Evolutionary conservation across 345 rosid species (phyloP), one percentile per base, ranked within the genome.

Genomic region (Cardamine resedifolia): DNA sequence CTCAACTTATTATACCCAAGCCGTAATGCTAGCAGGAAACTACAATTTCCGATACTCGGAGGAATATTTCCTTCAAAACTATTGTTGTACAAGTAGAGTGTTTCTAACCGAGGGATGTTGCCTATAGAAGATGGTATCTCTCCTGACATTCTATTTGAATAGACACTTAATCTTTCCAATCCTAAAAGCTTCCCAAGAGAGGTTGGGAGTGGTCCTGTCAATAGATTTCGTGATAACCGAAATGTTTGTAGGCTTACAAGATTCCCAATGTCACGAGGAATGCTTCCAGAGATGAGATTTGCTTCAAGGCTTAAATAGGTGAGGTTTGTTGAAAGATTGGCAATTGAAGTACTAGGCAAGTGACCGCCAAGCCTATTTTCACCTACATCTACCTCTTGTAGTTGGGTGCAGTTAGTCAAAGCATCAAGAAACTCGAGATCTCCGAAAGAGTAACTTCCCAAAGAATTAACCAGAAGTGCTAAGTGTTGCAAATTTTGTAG

Each of bases 311-410:
- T 0, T 45, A 63, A 10, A 5, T 0, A 0, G 9, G 1, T 1
- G 11, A 67, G 61, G 0, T 68, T 16, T 0, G 3, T 16, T 4
- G 72, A 68, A 1, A 68, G 0, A 41, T 68, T 68, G 0, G 20
- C 3, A 38, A 68, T 2, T 0, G 50, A 10, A 0, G 5, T 6
- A n/a, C n/a, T n/a, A 24, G 71, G 71, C 4, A 69, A 57, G 1
- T 57, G 1, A 28, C 73, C 65, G 0, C 65, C 73, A 2, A 69
- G 19, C 30, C 44, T 56, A 44, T 69, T 69, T 0, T 0, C 0
- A 26, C 27, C 12, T 7, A 69, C 6, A 1, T 0, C 0, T 19
- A 58, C 23, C 0, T 0, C 0, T 0, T 12, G 0, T 33, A 70
- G 45, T 21, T 28, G 0, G 10, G 65, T 45, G 47, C 74, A 70